Conservation (phyloP, 2,329 filamentous ascomycete genomes). For the Eurotiales sp. region DNA sequence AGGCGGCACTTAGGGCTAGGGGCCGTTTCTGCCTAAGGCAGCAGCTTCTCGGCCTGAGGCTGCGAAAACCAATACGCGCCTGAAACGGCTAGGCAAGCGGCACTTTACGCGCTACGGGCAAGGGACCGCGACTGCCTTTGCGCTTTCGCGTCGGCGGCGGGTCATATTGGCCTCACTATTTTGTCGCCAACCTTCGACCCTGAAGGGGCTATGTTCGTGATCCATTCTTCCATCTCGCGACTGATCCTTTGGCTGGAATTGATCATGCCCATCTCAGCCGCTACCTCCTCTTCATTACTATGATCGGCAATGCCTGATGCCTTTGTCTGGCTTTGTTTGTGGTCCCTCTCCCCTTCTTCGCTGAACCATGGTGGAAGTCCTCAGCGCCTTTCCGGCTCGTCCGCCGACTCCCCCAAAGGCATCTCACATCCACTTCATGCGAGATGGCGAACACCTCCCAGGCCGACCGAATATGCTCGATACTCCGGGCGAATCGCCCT, state of each 20-base stretch:
- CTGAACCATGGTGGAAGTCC: slow-evolving; percentile 40
- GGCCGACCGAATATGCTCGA: slow-evolving; percentile 30
- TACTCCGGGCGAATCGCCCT: slow-evolving; percentile 43
- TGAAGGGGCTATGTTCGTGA: neutral
- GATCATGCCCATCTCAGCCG: neutral
- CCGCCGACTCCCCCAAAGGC: slow-evolving; percentile 55
- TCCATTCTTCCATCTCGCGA: neutral
- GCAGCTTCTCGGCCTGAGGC: neutral
- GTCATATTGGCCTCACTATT: neutral
- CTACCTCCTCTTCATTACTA: neutral
- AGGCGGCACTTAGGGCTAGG: no score
- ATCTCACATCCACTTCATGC: slow-evolving; percentile 23
- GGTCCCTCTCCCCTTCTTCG: slow-evolving; percentile 12
- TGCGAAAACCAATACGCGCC: neutral
- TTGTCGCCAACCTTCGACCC: no score
- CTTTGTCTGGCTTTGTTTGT: slow-evolving; percentile 1
- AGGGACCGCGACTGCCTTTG: neutral
- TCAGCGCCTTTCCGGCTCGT: slow-evolving; percentile 48
- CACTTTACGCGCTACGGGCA: neutral
- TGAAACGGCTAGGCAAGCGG: no score
- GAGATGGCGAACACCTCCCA: slow-evolving; percentile 36
- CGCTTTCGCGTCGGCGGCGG: neutral
- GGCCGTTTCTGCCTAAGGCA: neutral
- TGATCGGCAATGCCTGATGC: slow-evolving; percentile 13
- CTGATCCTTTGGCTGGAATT: neutral